Conservation (phyloP, 2,329 filamentous ascomycete genomes). For the Hypoxylon sp. region DNA sequence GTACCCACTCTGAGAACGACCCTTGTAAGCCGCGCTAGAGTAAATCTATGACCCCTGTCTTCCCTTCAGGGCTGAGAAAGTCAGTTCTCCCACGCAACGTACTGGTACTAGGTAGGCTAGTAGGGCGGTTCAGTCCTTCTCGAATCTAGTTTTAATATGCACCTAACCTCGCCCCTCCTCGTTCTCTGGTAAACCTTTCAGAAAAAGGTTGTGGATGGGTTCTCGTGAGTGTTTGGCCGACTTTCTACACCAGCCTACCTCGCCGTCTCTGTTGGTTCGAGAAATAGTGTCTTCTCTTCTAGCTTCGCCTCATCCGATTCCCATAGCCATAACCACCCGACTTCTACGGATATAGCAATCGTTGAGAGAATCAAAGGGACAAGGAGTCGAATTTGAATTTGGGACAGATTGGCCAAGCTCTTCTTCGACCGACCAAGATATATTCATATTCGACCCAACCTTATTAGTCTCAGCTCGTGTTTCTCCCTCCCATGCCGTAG, state of each 20-base stretch:
- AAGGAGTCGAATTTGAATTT: slow-evolving; percentile 24
- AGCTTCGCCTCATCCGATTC: slow-evolving; percentile 15
- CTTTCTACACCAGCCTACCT: slow-evolving; percentile 26
- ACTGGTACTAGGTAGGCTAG: slow-evolving; percentile 31
- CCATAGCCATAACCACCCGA: slow-evolving; percentile 18
- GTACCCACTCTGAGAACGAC: slow-evolving; percentile 23
- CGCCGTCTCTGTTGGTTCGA: slow-evolving; percentile 28
- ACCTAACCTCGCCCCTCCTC: slow-evolving; percentile 45
- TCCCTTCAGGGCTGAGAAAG: slow-evolving; percentile 38
- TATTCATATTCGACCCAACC: slow-evolving; percentile 31
- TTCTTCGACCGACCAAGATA: slow-evolving; percentile 21
- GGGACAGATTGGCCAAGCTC: slow-evolving; percentile 33
- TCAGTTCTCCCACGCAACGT: slow-evolving; percentile 9
- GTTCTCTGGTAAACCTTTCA: slow-evolving; percentile 38
- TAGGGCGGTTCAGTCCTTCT: slow-evolving; percentile 42
- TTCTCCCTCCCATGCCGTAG: slow-evolving; percentile 8
- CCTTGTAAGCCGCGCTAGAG: slow-evolving; percentile 35
- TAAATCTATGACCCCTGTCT: slow-evolving; percentile 33
- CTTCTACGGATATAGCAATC: slow-evolving; percentile 18
- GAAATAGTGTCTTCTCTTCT: slow-evolving; percentile 10
- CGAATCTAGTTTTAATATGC: slow-evolving; percentile 47
- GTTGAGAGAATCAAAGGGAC: slow-evolving; percentile 11
- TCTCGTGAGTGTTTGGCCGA: slow-evolving; percentile 39
- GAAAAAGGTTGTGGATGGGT: slow-evolving; percentile 38
- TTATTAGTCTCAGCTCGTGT: slow-evolving; percentile 12